Evolutionary conservation across 306 rosid genomes (phyloP).

Genomic region (Crataegus laevigata): DNA sequence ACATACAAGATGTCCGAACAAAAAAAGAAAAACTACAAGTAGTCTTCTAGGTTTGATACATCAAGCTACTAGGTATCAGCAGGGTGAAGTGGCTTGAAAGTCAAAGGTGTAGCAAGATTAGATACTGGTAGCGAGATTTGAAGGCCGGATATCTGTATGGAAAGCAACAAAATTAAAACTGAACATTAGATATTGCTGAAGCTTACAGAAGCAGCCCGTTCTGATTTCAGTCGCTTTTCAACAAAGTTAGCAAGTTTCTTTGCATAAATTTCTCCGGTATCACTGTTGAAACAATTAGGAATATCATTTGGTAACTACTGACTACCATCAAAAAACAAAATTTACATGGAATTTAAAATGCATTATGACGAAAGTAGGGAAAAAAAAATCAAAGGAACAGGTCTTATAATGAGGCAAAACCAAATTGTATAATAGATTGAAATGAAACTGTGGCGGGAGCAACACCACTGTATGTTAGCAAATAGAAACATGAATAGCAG

Average conservation of each 20-base stretch:
- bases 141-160: neutral
- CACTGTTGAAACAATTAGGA: conserved; percentile 43
- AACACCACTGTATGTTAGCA: neutral
- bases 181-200: conserved; percentile 16
- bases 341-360: neutral
- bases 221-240: conserved; percentile 87
- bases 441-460: neutral
- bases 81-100: no score
- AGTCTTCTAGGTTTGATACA: no score
- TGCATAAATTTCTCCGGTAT: conserved; percentile 71
- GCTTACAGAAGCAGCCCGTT: conserved; percentile 97
- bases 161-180: conserved; percentile 11
- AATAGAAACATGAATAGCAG: neutral
- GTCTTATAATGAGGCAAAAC: neutral
- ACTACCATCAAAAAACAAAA: neutral
- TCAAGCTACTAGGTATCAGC: no score
- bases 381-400: neutral
- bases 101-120: no score
- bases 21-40: no score
- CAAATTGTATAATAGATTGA: neutral
- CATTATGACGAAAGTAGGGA: neutral
- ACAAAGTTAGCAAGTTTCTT: conserved; percentile 89
- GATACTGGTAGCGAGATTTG: no score
- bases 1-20: no score
- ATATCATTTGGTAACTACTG: conserved; percentile 6